Percentiles rank a stretch among this genome's conserved stretches.
Evolutionary conservation across 495 filamentous ascomycete species (phyloP).

Genomic region (Darksidea phi): DNA sequence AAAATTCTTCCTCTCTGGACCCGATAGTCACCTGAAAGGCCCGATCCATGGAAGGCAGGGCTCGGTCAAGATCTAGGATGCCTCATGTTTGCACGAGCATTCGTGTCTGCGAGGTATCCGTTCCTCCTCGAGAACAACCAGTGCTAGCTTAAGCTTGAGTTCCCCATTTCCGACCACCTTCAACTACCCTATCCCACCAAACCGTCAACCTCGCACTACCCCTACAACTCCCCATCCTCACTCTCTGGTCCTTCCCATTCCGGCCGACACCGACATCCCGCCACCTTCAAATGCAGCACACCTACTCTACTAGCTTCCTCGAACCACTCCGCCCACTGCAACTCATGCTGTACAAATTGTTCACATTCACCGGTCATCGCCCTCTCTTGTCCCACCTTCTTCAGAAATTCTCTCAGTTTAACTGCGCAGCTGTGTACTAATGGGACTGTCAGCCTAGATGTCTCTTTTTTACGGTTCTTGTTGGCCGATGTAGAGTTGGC

Average conservation of each 20-base stretch:
- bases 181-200: background rate
- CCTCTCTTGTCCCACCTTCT: background rate
- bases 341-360: conserved; percentile 18
- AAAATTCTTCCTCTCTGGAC: too few species aligned
- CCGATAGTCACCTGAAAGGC: too few species aligned
- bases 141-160: too few species aligned
- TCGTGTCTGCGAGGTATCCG: too few species aligned
- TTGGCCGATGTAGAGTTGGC: too few species aligned
- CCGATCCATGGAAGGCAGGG: too few species aligned
- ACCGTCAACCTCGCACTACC: background rate
- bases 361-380: conserved; percentile 13
- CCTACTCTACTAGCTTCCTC: conserved; percentile 1
- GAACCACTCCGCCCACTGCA: conserved; percentile 22
- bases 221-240: background rate
- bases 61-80: too few species aligned
- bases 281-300: conserved; percentile 17
- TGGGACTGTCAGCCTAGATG: background rate
- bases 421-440: background rate
- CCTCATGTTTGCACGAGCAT: too few species aligned
- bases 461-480: background rate
- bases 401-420: conserved; percentile 5
- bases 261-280: conserved; percentile 7
- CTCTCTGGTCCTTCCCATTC: background rate
- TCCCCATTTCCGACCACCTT: too few species aligned
- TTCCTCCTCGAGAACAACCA: too few species aligned